phyloP scores from a whole-genome alignment of 208 protist species.

The Trypanosoma congolense region DNA sequence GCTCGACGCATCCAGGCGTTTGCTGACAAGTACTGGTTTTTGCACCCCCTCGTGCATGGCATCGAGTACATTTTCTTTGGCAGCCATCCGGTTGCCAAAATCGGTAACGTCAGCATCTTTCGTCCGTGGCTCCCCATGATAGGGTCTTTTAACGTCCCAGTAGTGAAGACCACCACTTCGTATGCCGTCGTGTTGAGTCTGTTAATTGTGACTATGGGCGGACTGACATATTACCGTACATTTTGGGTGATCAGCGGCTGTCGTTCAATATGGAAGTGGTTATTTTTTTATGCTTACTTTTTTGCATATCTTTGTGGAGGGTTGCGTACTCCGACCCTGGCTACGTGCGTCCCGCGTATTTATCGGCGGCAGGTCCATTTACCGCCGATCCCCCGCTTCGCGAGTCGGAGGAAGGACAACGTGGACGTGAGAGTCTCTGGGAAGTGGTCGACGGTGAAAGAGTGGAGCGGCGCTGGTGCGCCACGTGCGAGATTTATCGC shows the following conservation, averaged over 20 bases:
- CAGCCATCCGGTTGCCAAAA: constrained; percentile 40
- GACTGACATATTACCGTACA: constrained; percentile 24
- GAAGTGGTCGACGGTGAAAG: constrained; percentile 62
- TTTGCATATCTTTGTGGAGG: constrained; percentile 36
- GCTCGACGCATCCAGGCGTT: constrained; percentile 57
- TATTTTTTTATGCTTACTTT: constrained; percentile 35
- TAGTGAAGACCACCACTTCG: constrained; percentile 61
- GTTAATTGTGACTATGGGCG: constrained; percentile 24
- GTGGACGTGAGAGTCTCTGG: constrained; percentile 61
- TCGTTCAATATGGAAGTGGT: constrained; percentile 19
- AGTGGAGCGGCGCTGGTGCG: constrained; percentile 90
- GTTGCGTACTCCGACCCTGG: constrained; percentile 77
- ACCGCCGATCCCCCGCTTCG: constrained; percentile 5
- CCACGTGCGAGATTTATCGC: constrained; percentile 79
- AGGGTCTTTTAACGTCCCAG: constrained; percentile 57
- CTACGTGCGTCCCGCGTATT: constrained; percentile 70
- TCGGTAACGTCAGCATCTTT: constrained; percentile 79
- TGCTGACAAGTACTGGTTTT: constrained; percentile 59
- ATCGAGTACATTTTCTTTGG: constrained; percentile 82
- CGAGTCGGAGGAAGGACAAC: constrained; percentile 55
- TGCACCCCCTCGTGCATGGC: constrained; percentile 54
- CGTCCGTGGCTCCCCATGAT: constrained; percentile 58
- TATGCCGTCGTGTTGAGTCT: constrained; percentile 46
- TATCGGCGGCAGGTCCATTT: constrained; percentile 17
- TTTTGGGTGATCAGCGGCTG: constrained; percentile 44